Base-by-base conservation (phyloP, 495 filamentous ascomycete genomes). In the Sporormia fimetaria region DNA sequence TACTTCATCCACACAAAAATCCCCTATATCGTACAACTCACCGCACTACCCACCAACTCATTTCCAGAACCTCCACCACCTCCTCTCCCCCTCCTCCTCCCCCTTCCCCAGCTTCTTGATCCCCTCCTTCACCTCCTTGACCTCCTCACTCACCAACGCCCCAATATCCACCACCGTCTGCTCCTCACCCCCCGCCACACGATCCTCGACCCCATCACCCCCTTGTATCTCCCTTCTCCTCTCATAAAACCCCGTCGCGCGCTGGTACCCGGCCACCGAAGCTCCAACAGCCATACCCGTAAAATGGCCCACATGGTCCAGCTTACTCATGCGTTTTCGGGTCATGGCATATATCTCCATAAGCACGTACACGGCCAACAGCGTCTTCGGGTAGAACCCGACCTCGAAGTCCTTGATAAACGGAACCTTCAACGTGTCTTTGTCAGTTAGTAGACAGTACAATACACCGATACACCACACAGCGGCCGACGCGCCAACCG, bases 231-330 rank as follows among this genome's bases (percentile, higher is more conserved):
- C 32, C n/a, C 17, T 24, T 21, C 28, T 30, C 33, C 18, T 20
- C 32, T 37, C 15, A 31, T 30, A 17, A 7, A 27, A 49, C 23
- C 36, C 40, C 4, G 3, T 45, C 22, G 7, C 15, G 3, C 30
- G 9, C 41, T 40, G 16, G 16, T 30, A 51, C 10, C 40, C 47
- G 5, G 36, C 47, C 17, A 51, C 41, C 0, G 12, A 10, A 10
- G 22, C 15, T 3, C 47, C 47, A 1, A 22, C 25, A 6, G 33
- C 20, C 5, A 40, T 23, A 15, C 47, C 47, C 6, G 40, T 41
- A 15, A 51, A 36, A 45, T 51, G 47, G 25, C 40, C 40, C 30
- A 36, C 40, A 41, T 51, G 31, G 22, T 51, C 47, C 28, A 33
- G 14, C 0, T 9, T 39, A 21, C 22, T 11, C 14, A 12, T 18